These are phyloP conservation scores for Xerocomellus amylosporus DNA, from an alignment of 768 basidiomycete species.

Conservation along the genomic window DNA sequence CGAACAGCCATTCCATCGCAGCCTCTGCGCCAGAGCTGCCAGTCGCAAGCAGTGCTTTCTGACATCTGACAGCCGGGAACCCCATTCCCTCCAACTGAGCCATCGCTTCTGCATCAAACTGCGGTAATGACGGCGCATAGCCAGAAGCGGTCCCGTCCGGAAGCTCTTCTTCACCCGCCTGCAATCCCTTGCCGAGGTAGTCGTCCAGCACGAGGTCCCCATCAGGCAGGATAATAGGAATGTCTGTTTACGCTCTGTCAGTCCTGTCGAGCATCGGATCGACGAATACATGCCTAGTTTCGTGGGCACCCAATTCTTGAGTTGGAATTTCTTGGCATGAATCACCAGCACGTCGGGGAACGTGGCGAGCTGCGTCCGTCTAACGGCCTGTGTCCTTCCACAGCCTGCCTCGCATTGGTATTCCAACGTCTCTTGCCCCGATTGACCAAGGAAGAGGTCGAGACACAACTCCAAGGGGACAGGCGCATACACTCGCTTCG, in stretches of 20 bases:
- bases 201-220: slow-evolving; percentile 59
- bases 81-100: slow-evolving; percentile 85
- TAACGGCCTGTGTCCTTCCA: slow-evolving; percentile 62
- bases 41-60: slow-evolving; percentile 88
- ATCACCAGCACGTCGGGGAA: slow-evolving; percentile 88
- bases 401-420: slow-evolving; percentile 78
- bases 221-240: slow-evolving; percentile 72
- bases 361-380: slow-evolving; percentile 73
- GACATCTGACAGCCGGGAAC: slow-evolving; percentile 80
- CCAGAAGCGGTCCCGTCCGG: slow-evolving; percentile 50
- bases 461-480: slow-evolving; percentile 64
- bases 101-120: slow-evolving; percentile 75
- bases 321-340: slow-evolving; percentile 91
- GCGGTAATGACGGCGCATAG: slow-evolving; percentile 44
- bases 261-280: not conserved
- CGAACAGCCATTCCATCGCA: slow-evolving; percentile 96
- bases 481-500: slow-evolving; percentile 58
- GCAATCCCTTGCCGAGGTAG: slow-evolving; percentile 69
- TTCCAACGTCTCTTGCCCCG: slow-evolving; percentile 65
- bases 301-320: slow-evolving; percentile 94
- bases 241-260: slow-evolving; percentile 50
- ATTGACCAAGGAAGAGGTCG: slow-evolving; percentile 41
- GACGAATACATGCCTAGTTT: slow-evolving; percentile 70
- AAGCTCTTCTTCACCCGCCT: slow-evolving; percentile 65
- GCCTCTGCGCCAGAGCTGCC: slow-evolving; percentile 70